These are phyloP conservation scores for Neobulgaria alba DNA, from an alignment of 2,329 filamentous ascomycete genomes.

Conservation along the genomic window DNA sequence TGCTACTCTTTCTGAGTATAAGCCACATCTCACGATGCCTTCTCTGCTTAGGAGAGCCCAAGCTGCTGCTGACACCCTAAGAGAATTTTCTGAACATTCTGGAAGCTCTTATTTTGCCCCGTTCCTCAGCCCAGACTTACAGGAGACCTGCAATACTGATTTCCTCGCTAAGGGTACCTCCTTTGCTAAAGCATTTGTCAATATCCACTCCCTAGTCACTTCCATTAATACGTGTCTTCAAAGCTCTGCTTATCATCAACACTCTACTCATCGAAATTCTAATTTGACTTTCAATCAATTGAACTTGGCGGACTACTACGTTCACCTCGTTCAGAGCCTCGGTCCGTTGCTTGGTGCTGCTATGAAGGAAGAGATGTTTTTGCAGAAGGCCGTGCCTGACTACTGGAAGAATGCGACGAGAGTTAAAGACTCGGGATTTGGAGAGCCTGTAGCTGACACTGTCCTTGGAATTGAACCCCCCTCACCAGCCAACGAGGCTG, in stretches of 20 bases:
- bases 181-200: constrained; percentile 69
- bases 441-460: constrained; percentile 11
- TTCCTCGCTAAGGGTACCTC: constrained; percentile 58
- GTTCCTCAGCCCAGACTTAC: constrained; percentile 42
- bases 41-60: constrained; percentile 71
- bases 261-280: constrained; percentile 42
- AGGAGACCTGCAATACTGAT: constrained; percentile 32
- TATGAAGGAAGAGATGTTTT: constrained; percentile 73
- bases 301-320: constrained; percentile 80
- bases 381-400: constrained; percentile 65
- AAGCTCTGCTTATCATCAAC: constrained; percentile 33
- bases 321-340: constrained; percentile 62
- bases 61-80: constrained; percentile 56
- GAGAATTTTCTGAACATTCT: constrained; percentile 50
- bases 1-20: constrained; percentile 69
- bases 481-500: constrained; percentile 2
- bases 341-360: constrained; percentile 72
- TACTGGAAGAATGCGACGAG: constrained; percentile 40
- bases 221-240: constrained; percentile 69
- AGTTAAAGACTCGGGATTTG: constrained; percentile 18
- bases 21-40: constrained; percentile 72
- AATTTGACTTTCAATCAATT: constrained; percentile 61
- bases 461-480: constrained; percentile 10
- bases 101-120: constrained; percentile 60
- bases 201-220: constrained; percentile 66